Evolutionary conservation across 805 yeast genomes (phyloP).

Genomic region (Monosporozyma siamensis): DNA sequence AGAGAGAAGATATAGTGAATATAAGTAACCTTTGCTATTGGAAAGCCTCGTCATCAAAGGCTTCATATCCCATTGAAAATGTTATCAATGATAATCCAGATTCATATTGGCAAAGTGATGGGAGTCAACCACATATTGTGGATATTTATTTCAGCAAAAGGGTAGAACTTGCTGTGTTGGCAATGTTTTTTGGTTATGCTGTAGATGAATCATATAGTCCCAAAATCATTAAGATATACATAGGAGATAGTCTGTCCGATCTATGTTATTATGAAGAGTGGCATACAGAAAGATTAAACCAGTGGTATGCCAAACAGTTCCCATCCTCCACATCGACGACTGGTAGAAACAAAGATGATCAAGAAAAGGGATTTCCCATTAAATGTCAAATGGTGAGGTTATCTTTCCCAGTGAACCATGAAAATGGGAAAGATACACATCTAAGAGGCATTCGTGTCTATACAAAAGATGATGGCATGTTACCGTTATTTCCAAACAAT

Average conservation of each 20-base stretch:
- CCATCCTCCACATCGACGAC: not conserved
- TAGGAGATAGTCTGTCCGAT: conserved; percentile 26
- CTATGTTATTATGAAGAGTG: conserved; percentile 20
- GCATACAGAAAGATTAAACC: conserved; percentile 23
- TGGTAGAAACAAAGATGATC: conserved; percentile 2
- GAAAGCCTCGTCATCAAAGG: conserved; percentile 70
- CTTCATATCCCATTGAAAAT: conserved; percentile 62
- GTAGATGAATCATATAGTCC: conserved; percentile 94
- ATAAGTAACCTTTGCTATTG: conserved; percentile 76
- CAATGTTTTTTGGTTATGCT: conserved; percentile 59
- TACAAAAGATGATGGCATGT: conserved; percentile 3
- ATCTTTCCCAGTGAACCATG: conserved; percentile 51
- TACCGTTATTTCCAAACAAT: not conserved
- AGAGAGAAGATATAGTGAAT: conserved; percentile 48
- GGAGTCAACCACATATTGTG: conserved; percentile 75
- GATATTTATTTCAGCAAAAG: conserved; percentile 72
- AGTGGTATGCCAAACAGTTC: conserved; percentile 26
- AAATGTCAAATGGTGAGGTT: conserved; percentile 26
- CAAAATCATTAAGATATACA: conserved; percentile 23
- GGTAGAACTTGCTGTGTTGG: conserved; percentile 58
- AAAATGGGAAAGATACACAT: conserved; percentile 93
- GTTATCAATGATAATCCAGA: conserved; percentile 64
- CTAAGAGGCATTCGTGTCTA: conserved; percentile 54
- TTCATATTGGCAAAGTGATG: conserved; percentile 92
- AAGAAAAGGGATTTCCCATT: conserved; percentile 18